Evolutionary conservation across 2,329 filamentous ascomycete genomes (phyloP), one percentile per base, ranked within the genome.

Genomic region (Hypocreales sp.): DNA sequence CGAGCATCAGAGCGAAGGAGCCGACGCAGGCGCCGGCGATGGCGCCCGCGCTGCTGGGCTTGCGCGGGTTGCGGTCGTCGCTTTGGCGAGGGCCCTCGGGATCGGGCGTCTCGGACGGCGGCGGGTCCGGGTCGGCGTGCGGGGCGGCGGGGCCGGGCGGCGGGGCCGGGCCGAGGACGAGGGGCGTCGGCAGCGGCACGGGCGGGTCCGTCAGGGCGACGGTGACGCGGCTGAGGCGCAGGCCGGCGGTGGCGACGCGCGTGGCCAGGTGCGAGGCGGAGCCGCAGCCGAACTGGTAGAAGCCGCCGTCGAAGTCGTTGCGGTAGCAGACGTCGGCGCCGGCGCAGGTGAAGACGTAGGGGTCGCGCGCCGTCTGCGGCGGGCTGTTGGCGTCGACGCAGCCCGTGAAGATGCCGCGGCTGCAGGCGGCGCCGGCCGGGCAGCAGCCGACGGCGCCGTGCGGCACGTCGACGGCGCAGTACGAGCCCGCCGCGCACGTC

Each of bases 201-300:
- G 55, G 45, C 8, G 46, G 42, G 7, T 48, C 48, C 2, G 58
- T 64, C 29, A 63, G 46, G 9, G 48, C 40, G 16, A 61, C 44
- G 15, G 50, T 50, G 13, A 62, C 39, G 18, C 46, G 56, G 20
- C 47, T 49, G 13, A 64, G 44, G 5, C 45, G 31, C 18, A 55
- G 26, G 5, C 61, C 61, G 2, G 56, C 56, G 15, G 54, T 52
- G 15, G 51, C 46, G 8, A 72, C 67, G 1, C 52, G 61, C 2
- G 61, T 62, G 3, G 55, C 66, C 32, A 65, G 36, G 16, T 48
- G 45, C 16, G 62, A 60, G 2, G 56, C 58, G 8, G 47, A 42
- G 12, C 66, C 68, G 35, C 68, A 73, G 2, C 68, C 68, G 28
- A 55, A 72, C 44, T 72, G 68, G 27, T 50, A 66, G 39, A 54